A percentile compares a stretch with the other conserved stretches of the same genome.
These are phyloP conservation scores for Populus trichocarpa DNA, from an alignment of 441 rosid genomes.

Conservation along the genomic window DNA sequence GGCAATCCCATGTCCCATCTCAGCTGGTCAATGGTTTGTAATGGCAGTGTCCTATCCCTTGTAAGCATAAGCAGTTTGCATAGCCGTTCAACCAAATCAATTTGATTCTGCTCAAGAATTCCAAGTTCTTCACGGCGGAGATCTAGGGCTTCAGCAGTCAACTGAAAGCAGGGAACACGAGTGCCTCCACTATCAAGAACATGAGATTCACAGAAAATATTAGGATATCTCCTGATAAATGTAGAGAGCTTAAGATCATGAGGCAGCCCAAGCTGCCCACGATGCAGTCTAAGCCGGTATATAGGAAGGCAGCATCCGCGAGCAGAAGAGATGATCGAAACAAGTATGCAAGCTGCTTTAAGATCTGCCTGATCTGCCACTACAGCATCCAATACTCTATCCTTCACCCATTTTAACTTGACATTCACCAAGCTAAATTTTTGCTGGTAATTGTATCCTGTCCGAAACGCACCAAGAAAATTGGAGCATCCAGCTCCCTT, in stretches of 20 bases:
- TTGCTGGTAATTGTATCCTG: slow-evolving; percentile 48
- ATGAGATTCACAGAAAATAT: slow-evolving; percentile 47
- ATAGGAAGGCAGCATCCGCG: slow-evolving; percentile 42
- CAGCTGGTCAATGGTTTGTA: slow-evolving; percentile 76
- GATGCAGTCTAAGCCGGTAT: slow-evolving; percentile 43
- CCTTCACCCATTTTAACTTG: slow-evolving; percentile 85
- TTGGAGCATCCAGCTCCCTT: slow-evolving; percentile 13
- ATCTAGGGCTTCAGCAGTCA: slow-evolving; percentile 49
- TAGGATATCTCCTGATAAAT: slow-evolving; percentile 66
- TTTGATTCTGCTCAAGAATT: slow-evolving; percentile 23
- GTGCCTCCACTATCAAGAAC: slow-evolving; percentile 67
- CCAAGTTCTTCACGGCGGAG: slow-evolving; percentile 39
- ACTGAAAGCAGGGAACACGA: slow-evolving; percentile 63
- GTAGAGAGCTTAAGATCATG: slow-evolving; percentile 57
- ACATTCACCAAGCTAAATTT: slow-evolving; percentile 58
- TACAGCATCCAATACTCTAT: slow-evolving; percentile 55
- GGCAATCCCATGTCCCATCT: slow-evolving; percentile 91
- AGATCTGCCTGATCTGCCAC: slow-evolving; percentile 54
- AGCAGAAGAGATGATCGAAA: slow-evolving; percentile 48
- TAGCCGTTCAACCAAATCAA: slow-evolving; percentile 45
- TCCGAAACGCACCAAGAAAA: slow-evolving; percentile 26
- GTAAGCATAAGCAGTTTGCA: slow-evolving; percentile 79
- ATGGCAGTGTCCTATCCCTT: slow-evolving; percentile 48
- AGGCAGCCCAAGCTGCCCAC: slow-evolving; percentile 66
- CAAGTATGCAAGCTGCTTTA: slow-evolving; percentile 58